These are phyloP conservation scores for Phytophthora tubulina DNA, from an alignment of 352 stramenopile genomes.

Conservation along the genomic window DNA sequence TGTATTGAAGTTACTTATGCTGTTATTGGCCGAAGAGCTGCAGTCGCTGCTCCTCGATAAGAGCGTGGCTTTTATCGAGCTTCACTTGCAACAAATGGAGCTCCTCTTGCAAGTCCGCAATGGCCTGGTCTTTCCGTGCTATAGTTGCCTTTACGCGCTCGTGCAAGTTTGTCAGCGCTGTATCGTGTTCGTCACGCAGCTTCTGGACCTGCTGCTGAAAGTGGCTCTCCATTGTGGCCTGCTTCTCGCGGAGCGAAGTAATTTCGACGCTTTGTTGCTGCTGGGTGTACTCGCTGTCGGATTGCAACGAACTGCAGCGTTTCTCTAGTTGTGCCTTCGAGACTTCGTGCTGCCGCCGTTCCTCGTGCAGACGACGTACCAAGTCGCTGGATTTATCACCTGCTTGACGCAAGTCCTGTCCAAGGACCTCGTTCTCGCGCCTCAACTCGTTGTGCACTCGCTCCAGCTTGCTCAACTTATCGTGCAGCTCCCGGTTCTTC, in stretches of 20 bases:
- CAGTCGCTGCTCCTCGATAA: conserved; percentile 79
- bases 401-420: conserved; percentile 50
- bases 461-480: conserved; percentile 69
- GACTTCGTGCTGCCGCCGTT: conserved; percentile 62
- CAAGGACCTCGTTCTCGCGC: conserved; percentile 58
- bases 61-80: conserved; percentile 75
- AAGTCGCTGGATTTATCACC: conserved; percentile 65
- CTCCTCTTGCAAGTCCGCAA: conserved; percentile 73
- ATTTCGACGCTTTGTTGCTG: conserved; percentile 61
- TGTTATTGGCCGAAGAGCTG: conserved; percentile 65
- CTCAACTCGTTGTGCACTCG: conserved; percentile 55
- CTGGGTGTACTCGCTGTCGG: conserved; percentile 47
- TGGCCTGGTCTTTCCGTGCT: conserved; percentile 73
- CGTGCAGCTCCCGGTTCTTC: conserved; percentile 82
- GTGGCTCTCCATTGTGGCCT: conserved; percentile 48
- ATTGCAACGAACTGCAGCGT: conserved; percentile 49
- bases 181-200: conserved; percentile 63
- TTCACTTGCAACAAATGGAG: conserved; percentile 78
- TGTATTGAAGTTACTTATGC: conserved; percentile 13
- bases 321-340: conserved; percentile 56
- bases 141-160: conserved; percentile 76
- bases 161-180: conserved; percentile 67
- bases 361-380: conserved; percentile 64
- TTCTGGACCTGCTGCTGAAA: conserved; percentile 57
- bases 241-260: conserved; percentile 55